Base-by-base conservation (phyloP, 78 protist species). In the Dictyostelium capitatum region DNA sequence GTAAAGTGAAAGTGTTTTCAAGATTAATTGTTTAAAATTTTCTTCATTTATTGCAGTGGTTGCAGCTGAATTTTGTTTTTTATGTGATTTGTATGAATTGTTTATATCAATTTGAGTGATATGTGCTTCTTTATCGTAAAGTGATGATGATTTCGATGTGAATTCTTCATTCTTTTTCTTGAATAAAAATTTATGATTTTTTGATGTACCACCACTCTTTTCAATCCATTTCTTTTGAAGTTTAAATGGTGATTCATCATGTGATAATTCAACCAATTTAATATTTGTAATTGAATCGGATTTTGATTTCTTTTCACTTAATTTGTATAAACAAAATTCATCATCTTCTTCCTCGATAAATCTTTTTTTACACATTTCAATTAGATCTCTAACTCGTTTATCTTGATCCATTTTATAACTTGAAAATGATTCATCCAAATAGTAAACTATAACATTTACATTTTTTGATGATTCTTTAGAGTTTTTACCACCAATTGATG, bases 1-100 rank as follows among this genome's bases (percentile, higher is more conserved):
- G 30, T 85, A 85, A 3, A 59, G 19, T 8, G 74, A 57, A 12
- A 85, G 19, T 8, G 75, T 10, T 20, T 75, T 80, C 0, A 85
- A 37, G 8, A 85, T 47, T 2, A 85, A 19, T 30, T 85, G 77
- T 41, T 85, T 85, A 59, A 85, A 85, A 41, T 74, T 72, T 11
- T 74, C 92, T 48, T 85, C 92, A 47, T 85, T 85, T 30, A 75
- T 54, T 56, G 83, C 75, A 1, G 79, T n/a, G 1, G 92, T 85
- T 4, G 92, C 92, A 3, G 84, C 84, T 0, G 93, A 87, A 30
- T 65, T 75, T 64, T 87, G 93, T 37, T 87, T 87, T 62, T 77
- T 74, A 32, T 87, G 93, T 19, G 83, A 64, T n/a, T 77, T 87
- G 65, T 75, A 87, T 1, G 84, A 64, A 15, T 57, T 79, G 37